phyloP scores from a whole-genome alignment of 257 asterid genomes.

The Solanum chmielewskii region DNA sequence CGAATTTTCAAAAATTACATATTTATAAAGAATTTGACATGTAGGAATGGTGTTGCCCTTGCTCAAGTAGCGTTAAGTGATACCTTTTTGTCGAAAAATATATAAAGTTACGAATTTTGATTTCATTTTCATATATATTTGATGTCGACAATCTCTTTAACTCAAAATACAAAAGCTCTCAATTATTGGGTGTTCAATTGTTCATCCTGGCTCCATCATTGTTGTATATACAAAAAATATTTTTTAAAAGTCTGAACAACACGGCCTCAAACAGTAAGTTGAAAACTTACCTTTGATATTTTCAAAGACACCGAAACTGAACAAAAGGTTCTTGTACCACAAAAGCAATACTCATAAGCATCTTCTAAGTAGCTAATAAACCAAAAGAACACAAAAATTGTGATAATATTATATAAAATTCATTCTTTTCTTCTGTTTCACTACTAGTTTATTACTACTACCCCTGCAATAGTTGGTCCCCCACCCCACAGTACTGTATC shows the following conservation, averaged over 20 bases:
- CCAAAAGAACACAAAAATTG: not conserved
- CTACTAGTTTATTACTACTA: not conserved
- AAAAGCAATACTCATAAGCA: slow-evolving; percentile 6
- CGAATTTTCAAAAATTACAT: rapidly evolving
- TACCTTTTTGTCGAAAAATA: too few relatives aligned
- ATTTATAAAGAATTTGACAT: too few relatives aligned
- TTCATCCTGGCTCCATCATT: not conserved
- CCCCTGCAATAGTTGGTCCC: not conserved
- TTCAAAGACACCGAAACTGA: not conserved
- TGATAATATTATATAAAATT: not conserved
- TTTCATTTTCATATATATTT: too few relatives aligned
- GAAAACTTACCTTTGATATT: slow-evolving; percentile 3
- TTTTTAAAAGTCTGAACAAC: not conserved
- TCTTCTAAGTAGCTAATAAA: not conserved
- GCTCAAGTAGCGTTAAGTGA: too few relatives aligned
- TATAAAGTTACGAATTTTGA: not conserved
- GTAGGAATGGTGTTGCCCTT: too few relatives aligned
- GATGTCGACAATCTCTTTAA: not conserved
- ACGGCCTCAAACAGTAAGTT: not conserved
- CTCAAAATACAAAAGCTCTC: not conserved
- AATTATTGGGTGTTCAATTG: not conserved
- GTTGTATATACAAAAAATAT: not conserved
- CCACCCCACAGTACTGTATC: not conserved
- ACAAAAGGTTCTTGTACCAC: slow-evolving; percentile 5
- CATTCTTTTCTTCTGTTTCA: not conserved